Evolutionary conservation across 371 early-diverging fungal genomes (phyloP), one percentile per base, ranked within the genome.

Genomic region (Dipsacomyces acuminosporus): DNA sequence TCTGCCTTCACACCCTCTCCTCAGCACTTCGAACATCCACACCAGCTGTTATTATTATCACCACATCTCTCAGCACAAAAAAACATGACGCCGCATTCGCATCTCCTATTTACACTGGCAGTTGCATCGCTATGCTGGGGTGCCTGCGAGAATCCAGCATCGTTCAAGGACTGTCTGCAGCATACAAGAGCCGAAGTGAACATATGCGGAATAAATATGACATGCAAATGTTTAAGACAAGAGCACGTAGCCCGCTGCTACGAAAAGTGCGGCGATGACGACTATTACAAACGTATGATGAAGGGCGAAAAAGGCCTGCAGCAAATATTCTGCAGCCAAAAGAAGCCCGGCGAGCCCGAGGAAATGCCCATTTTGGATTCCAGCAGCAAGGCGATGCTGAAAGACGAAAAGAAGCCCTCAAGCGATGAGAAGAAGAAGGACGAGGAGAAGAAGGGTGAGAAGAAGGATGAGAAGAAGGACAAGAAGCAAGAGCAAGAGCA

Each of bases 131-230:
- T n/a, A n/a, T n/a, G n/a, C n/a, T n/a, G n/a, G n/a, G n/a, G n/a
- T n/a, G n/a, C n/a, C n/a, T n/a, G n/a, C n/a, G n/a, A n/a, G n/a
- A n/a, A n/a, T n/a, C n/a, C n/a, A n/a, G n/a, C n/a, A n/a, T n/a
- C n/a, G n/a, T n/a, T n/a, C n/a, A n/a, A n/a, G n/a, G n/a, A n/a
- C n/a, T n/a, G n/a, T n/a, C n/a, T n/a, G n/a, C n/a, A n/a, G n/a
- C n/a, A n/a, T n/a, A n/a, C n/a, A n/a, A n/a, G n/a, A n/a, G 66
- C 66, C n/a, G 66, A 66, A 21, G 66, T 66, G 9, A 50, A 61
- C 35, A 61, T 66, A 21, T 66, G 66, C 47, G 66, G 66, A 1
- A 56, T 66, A 30, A 66, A 66, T 52, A 66, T 66, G 66, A 61
- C 66, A 14, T 66, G 66, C 50, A 66, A 61, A 21, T 66, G 66